These are phyloP conservation scores for Taiozyma sp. DNA, from an alignment of 1,139 yeast genomes.

Conservation along the genomic window DNA sequence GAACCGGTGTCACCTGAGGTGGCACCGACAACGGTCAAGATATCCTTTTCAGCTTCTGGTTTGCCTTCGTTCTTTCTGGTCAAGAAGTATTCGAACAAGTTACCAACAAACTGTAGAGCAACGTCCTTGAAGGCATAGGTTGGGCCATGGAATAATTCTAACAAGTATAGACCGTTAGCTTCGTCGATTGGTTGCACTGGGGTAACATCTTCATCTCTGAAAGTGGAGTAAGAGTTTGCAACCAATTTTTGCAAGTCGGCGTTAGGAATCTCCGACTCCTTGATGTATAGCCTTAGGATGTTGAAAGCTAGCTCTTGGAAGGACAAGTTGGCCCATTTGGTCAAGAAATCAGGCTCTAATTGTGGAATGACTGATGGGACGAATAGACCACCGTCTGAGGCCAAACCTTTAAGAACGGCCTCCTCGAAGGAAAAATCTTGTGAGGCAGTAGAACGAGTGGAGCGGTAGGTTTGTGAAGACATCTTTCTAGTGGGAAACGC, in stretches of 20 bases:
- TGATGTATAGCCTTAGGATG: constrained; percentile 75
- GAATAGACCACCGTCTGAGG: constrained; percentile 93
- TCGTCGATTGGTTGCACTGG: constrained; percentile 59
- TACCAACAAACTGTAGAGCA: constrained; percentile 96
- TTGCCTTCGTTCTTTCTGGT: constrained; percentile 67
- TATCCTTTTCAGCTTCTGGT: constrained; percentile 58
- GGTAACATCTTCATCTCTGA: constrained; percentile 80
- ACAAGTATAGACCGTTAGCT: constrained; percentile 54
- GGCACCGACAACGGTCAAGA: constrained; percentile 95
- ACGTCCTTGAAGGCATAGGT: constrained; percentile 99
- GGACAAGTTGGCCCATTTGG: constrained; percentile 64
- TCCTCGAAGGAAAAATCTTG: constrained; percentile 76
- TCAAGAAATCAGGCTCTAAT: constrained; percentile 52
- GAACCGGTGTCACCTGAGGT: constrained; percentile 99
- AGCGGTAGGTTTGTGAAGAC: constrained; percentile 64
- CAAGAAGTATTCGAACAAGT: constrained; percentile 87
- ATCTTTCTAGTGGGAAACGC: constrained; percentile 2
- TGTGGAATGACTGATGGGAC: constrained; percentile 80
- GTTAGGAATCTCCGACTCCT: constrained; percentile 62
- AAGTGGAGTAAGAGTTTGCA: constrained; percentile 75
- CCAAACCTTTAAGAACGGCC: constrained; percentile 90
- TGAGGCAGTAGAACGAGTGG: constrained; percentile 66
- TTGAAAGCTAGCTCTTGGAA: constrained; percentile 86
- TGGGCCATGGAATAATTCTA: constrained; percentile 97
- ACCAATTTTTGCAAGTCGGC: constrained; percentile 61